Evolutionary conservation across 768 basidiomycete genomes (phyloP).

Genomic region (Rhizopogon vesiculosus): DNA sequence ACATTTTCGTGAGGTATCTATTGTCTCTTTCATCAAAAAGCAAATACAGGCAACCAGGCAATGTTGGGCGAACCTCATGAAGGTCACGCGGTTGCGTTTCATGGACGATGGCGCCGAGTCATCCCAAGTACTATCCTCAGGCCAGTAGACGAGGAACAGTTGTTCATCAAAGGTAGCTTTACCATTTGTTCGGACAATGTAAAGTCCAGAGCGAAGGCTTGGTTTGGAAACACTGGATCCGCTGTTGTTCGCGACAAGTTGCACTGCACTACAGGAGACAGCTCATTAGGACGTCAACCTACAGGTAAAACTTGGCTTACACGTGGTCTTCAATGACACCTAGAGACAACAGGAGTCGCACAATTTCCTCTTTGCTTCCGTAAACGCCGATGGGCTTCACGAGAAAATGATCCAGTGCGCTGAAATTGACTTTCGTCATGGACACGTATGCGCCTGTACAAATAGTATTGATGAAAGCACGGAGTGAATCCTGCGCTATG

Average conservation of each 20-base stretch:
- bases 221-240: constrained; percentile 9
- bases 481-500: constrained; percentile 48
- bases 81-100: constrained; percentile 50
- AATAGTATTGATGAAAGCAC: constrained; percentile 42
- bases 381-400: constrained; percentile 55
- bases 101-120: constrained; percentile 42
- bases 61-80: constrained; percentile 45
- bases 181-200: constrained; percentile 27
- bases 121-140: constrained; percentile 55
- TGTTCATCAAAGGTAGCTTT: constrained; percentile 12
- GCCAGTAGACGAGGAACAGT: constrained; percentile 56
- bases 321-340: constrained; percentile 31
- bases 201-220: constrained; percentile 43
- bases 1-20: constrained; percentile 57
- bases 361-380: constrained; percentile 48
- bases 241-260: constrained; percentile 2
- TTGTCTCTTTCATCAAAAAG: not conserved
- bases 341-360: constrained; percentile 36
- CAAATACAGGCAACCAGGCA: not conserved
- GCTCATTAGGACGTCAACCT: not conserved
- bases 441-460: constrained; percentile 48
- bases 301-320: constrained; percentile 26
- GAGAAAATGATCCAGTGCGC: constrained; percentile 37
- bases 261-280: not conserved
- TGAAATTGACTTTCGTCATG: constrained; percentile 54